Evolutionary conservation across 257 asterid species (phyloP).

Genomic region (Capsicum pubescens): DNA sequence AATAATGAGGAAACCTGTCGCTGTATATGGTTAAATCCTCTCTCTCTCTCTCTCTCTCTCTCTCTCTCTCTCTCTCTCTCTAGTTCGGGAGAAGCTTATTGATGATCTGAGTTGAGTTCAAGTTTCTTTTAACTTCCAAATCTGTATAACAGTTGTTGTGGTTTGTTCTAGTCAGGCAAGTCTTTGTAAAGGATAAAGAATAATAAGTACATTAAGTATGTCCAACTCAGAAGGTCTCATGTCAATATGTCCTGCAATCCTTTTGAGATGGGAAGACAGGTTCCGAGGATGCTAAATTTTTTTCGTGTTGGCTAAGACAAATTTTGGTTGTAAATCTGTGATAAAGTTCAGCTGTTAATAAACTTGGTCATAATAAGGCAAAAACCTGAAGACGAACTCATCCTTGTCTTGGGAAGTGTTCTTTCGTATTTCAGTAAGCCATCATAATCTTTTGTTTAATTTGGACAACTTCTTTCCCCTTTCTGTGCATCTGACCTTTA

Average conservation of each 20-base stretch:
- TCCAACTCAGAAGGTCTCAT: not conserved
- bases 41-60: not conserved
- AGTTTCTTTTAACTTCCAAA: constrained; percentile 8
- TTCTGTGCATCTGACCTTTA: not conserved
- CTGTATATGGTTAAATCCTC: not conserved
- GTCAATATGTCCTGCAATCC: not conserved
- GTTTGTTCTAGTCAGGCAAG: constrained; percentile 6
- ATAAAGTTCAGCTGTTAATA: constrained; percentile 7
- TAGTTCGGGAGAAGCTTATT: constrained; percentile 15
- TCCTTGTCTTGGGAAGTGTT: not conserved
- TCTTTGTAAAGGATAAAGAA: not conserved
- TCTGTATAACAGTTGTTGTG: not conserved
- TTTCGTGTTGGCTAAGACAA: not conserved
- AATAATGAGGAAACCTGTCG: not conserved
- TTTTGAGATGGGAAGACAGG: not conserved
- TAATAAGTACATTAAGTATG: not conserved
- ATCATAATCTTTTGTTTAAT: not conserved
- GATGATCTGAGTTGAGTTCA: constrained; percentile 3
- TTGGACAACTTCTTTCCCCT: not conserved
- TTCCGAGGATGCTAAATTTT: not conserved
- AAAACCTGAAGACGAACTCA: not conserved
- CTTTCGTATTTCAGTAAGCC: not conserved
- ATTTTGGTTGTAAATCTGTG: constrained; percentile 6
- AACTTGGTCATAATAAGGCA: not conserved
- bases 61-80: not conserved